Evolutionary conservation across 2,329 filamentous ascomycete genomes (phyloP), one percentile per base, ranked within the genome.

Genomic region (Pseudogymnoascus sp.): DNA sequence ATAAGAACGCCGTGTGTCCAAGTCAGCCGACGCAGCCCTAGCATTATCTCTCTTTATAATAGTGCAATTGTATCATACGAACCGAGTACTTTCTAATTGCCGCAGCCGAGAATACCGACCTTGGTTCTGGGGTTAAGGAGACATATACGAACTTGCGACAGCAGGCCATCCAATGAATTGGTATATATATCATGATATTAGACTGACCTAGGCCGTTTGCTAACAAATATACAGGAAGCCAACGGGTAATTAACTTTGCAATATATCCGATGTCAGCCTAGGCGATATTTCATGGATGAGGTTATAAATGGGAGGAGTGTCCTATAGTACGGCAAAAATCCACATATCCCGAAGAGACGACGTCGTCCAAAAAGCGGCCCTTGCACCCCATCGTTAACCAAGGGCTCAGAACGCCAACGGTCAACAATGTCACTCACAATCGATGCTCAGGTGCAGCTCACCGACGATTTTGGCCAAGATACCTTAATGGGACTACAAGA

Each of bases 381-480:
- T 56, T 33, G 50, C 50, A 4, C 50, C 25, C 14, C 6, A 21
- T 14, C 50, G 10, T 21, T 7, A 3, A 3, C 2, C 3, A 18
- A 21, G 28, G 50, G 50, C 18, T 66, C 72, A 72, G 65, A 71
- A 63, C 74, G 71, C 66, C 70, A 69, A 59, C 74, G 68, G 62
- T 62, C 65, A 65, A 67, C 70, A 50, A 76, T 76, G 74, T 70
- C 71, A 69, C 65, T 69, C 50, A 69, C 69, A 65, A 71, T 73
- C 68, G 73, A 72, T 62, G 65, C 67, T 66, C 72, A 73, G 67
- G 67, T 70, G 64, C 67, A 71, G 67, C 70, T 73, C 62, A 67
- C 71, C 64, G 72, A 73, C 66, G 73, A 74, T 70, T 66, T 74
- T 63, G 70, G 70, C 70, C 70, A 72, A 67, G 66, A 69, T 67